A percentile compares a stretch with the other conserved stretches of the same genome.
Evolutionary conservation across 345 rosid genomes (phyloP).

Genomic region (Psidium guajava): DNA sequence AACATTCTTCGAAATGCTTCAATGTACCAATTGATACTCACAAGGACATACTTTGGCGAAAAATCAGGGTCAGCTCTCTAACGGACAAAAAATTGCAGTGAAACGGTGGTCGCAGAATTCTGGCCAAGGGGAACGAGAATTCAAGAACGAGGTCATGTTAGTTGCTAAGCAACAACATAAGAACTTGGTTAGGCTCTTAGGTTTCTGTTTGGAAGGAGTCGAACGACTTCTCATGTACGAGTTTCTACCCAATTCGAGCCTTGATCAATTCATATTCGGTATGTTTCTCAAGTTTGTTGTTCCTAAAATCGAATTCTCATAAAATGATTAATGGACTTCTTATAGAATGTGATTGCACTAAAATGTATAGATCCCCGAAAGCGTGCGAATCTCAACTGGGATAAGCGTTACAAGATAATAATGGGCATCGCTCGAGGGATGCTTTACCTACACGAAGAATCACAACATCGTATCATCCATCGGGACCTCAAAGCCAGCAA

Average conservation of each 20-base stretch:
- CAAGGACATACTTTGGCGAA: not conserved
- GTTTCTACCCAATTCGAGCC: slow-evolving; percentile 33
- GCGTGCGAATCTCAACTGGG: not conserved
- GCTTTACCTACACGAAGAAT: slow-evolving; percentile 41
- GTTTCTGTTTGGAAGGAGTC: slow-evolving; percentile 21
- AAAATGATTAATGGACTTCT: not conserved
- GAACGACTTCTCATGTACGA: slow-evolving; percentile 43
- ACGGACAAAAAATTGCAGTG: slow-evolving; percentile 22
- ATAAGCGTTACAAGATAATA: slow-evolving; percentile 1
- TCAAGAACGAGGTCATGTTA: slow-evolving; percentile 25
- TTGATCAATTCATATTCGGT: slow-evolving; percentile 33
- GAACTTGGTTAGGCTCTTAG: slow-evolving; percentile 31
- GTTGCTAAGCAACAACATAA: slow-evolving; percentile 35
- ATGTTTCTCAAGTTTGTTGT: not conserved
- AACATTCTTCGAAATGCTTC: not conserved
- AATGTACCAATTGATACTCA: not conserved
- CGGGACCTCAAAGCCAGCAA: slow-evolving; percentile 38
- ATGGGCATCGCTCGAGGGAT: slow-evolving; percentile 33
- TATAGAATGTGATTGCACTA: not conserved
- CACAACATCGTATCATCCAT: slow-evolving; percentile 32
- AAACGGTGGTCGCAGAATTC: slow-evolving; percentile 23
- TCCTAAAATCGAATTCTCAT: not conserved
- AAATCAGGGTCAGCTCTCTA: slow-evolving; percentile 10
- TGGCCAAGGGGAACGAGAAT: slow-evolving; percentile 30
- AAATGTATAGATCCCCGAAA: not conserved